Base-by-base conservation (phyloP, 352 stramenopile species). In the Pythium phragmiticola region DNA sequence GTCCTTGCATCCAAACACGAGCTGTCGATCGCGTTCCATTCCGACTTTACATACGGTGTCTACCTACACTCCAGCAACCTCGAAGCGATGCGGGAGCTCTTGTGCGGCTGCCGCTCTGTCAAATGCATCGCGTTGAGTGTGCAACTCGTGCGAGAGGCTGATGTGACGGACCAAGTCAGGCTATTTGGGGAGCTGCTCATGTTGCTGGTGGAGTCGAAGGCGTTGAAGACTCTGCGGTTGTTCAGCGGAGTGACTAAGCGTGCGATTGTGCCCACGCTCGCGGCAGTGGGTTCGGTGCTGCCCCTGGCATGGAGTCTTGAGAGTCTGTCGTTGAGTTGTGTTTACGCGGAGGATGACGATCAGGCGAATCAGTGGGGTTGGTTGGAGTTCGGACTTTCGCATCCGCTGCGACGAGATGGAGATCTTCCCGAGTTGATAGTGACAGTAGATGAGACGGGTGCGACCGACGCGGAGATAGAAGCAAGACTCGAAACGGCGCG, bases 361-460 rank as follows among this genome's bases (percentile, higher is more conserved):
- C n/a, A 13, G 4, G 33, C 13, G 17, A n/a, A 36, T 19, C 16
- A 58, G 9, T 47, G 36, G 51, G 34, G n/a, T 13, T 58, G 51
- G 51, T n/a, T 58, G 2, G n/a, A n/a, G 21, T 58, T 48, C 14
- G 51, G 34, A 4, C 51, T 58, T n/a, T 47, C n/a, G 16, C 51
- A 58, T 58, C 34, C 51, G 12, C 16, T 53, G 23, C 47, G 47
- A 26, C 26, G 28, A 28, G 26, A 14, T 16, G n/a, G 0, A n/a
- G 2, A 23, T 30, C 6, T 49, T 6, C 17, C 43, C n/a, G 43
- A 49, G n/a, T 12, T 49, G n/a, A 30, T 49, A 5, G 2, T 49
- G n/a, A 11, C 43, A 7, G 43, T 49, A n/a, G 19, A 49, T 49
- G 43, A 26, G 17, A 49, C 43, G n/a, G 26, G 26, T 30, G 5